phyloP scores from a whole-genome alignment of 495 filamentous ascomycete genomes.

The Pseudoneurospora amorphoporcata region DNA sequence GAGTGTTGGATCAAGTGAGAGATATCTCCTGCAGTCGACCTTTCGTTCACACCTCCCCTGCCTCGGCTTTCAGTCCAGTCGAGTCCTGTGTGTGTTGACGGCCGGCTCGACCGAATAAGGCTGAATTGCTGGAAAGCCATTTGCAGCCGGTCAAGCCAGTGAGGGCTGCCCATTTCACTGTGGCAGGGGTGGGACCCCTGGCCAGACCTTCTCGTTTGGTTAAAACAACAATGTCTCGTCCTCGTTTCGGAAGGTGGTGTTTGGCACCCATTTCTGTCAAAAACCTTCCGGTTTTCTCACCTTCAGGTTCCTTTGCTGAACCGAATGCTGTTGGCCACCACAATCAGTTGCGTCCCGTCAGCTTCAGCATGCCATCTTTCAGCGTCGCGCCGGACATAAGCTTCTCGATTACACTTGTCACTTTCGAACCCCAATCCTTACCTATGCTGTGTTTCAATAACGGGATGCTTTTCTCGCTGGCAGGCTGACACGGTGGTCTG shows the following conservation, averaged over 20 bases:
- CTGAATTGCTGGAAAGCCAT: background rate
- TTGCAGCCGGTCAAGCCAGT: background rate
- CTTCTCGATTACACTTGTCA: background rate
- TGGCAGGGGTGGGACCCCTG: background rate
- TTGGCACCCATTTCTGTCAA: background rate
- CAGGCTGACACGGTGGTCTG: background rate
- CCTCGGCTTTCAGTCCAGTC: background rate
- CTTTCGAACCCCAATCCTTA: background rate
- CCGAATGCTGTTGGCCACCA: background rate
- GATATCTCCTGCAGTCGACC: background rate
- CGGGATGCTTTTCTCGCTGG: background rate
- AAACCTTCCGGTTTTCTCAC: background rate
- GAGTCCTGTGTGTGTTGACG: background rate
- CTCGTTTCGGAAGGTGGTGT: conserved; percentile 2
- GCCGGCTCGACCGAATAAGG: background rate
- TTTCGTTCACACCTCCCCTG: background rate
- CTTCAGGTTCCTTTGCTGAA: background rate
- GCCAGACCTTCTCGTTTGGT: background rate
- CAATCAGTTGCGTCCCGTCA: background rate
- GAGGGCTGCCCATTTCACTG: background rate
- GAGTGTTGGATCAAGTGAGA: background rate
- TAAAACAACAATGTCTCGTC: background rate
- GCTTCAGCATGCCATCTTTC: background rate
- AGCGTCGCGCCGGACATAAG: background rate
- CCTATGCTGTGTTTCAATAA: background rate